Percentiles rank a stretch among this genome's conserved stretches.
These are phyloP conservation scores for Penstemon eatonii DNA, from an alignment of 257 asterid genomes.

Conservation along the genomic window DNA sequence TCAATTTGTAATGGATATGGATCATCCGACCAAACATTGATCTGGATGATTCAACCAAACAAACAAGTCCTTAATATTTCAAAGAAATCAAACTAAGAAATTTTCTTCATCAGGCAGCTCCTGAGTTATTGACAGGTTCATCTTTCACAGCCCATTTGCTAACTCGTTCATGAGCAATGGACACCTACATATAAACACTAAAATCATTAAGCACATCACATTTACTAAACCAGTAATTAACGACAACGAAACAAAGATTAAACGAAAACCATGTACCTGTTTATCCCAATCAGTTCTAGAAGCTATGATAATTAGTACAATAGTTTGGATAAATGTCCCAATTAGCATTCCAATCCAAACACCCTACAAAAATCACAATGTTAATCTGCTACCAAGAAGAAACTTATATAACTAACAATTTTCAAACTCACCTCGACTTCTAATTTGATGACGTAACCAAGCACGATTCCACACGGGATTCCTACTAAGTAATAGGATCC, in stretches of 20 bases:
- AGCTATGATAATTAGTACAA: slow-evolving; percentile 43
- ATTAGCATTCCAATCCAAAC: slow-evolving; percentile 72
- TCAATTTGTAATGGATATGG: no score
- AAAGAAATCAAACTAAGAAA: not conserved
- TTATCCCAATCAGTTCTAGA: slow-evolving; percentile 61
- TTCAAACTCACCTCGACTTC: slow-evolving; percentile 48
- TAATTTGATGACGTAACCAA: slow-evolving; percentile 52
- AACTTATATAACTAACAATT: not conserved
- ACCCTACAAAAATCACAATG: slow-evolving; percentile 38
- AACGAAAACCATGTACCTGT: slow-evolving; percentile 38
- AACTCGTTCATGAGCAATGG: slow-evolving; percentile 39
- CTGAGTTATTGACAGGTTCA: slow-evolving; percentile 22
- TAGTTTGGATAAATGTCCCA: slow-evolving; percentile 56
- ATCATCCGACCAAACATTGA: no score
- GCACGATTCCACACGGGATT: slow-evolving; percentile 53
- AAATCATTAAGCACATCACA: not conserved
- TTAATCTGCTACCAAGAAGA: not conserved
- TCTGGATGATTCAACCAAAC: no score
- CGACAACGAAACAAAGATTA: not conserved
- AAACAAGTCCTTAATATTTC: no score
- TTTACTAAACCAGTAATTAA: not conserved
- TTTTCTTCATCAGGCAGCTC: slow-evolving; percentile 25
- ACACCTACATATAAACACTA: slow-evolving; percentile 29
- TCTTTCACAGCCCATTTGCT: slow-evolving; percentile 42
- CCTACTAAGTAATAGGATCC: slow-evolving; percentile 64